These are phyloP conservation scores for Halophytophthora polymorphica DNA, from an alignment of 352 stramenopile genomes.

Conservation along the genomic window DNA sequence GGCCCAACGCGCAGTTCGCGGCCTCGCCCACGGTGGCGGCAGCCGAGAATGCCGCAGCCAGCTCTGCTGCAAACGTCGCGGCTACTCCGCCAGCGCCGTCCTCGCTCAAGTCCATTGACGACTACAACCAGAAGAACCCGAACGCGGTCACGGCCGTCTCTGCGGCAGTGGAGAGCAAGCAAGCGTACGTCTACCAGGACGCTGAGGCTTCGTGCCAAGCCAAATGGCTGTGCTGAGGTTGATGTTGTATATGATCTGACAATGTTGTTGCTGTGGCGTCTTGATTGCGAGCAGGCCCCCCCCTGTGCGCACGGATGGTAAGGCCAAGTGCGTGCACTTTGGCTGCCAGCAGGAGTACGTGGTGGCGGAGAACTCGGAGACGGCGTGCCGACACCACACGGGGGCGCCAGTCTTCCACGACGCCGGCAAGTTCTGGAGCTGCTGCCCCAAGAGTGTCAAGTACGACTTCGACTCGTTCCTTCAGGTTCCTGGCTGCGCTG, in stretches of 20 bases:
- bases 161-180: conserved; percentile 54
- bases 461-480: conserved; percentile 96
- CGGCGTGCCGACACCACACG: conserved; percentile 82
- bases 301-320: conserved; percentile 77
- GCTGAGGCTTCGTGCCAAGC: not conserved
- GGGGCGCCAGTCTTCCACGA: conserved; percentile 92
- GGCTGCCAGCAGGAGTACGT: conserved; percentile 92
- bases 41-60: conserved; percentile 40
- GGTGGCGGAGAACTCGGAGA: conserved; percentile 80
- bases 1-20: conserved; percentile 72
- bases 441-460: conserved; percentile 91
- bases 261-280: not conserved
- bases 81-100: conserved; percentile 20
- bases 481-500: conserved; percentile 83
- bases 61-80: conserved; percentile 9
- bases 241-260: not conserved
- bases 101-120: conserved; percentile 89
- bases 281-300: conserved; percentile 19
- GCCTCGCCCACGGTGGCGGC: conserved; percentile 77
- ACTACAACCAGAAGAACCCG: conserved; percentile 91
- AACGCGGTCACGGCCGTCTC: conserved; percentile 85
- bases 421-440: conserved; percentile 92
- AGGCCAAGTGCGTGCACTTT: conserved; percentile 88
- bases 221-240: not conserved
- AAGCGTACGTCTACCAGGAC: conserved; percentile 22